Base-by-base conservation (phyloP, 208 protist genomes). In the Tritrichomonas foetus region DNA sequence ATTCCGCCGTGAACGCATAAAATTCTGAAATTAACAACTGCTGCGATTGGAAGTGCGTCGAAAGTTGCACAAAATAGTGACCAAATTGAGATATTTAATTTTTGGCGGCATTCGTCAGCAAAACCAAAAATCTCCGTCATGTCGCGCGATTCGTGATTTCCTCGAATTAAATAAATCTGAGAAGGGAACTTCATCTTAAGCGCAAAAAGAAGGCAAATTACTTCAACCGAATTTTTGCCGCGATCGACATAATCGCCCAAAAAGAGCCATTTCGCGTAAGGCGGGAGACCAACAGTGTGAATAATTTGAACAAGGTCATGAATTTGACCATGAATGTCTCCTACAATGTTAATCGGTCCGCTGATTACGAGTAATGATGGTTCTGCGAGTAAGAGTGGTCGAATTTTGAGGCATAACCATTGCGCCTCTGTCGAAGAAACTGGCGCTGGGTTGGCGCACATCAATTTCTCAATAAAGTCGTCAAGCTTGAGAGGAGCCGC, bases 121-220 rank as follows among this genome's bases (percentile, higher is more conserved):
- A 99, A 99, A 66, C 98, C 99, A 96, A 99, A 99, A 94, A 99
- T 97, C 80, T 98, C 95, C 94, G 99, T 99, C 92, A 99, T 99
- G 22, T 97, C 96, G 14, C 96, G 95, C 95, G 96, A 98, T 96
- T 99, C 99, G 95, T 99, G 98, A 96, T 99, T 99, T 50, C 99
- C 98, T 78, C 98, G 96, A 20, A 99, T 95, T 44, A 99, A 95
- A 94, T 98, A 99, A 64, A 99, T 97, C 49, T 97, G 98, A 55
- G 98, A 95, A 9, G 95, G 94, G 44, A 92, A 95, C 47, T 30
- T 1, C 5, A 69, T 50, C 30, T 93, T 93, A 16, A 53, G 39
- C 3, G 55, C 50, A 72, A 50, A 72, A 5, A 93, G 41, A 22
- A 93, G 41, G 27, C 89, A 93, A 30, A 93, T 72, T 50, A 69